Evolutionary conservation across 2,329 filamentous ascomycete genomes (phyloP).

Genomic region (Microsporum canis): DNA sequence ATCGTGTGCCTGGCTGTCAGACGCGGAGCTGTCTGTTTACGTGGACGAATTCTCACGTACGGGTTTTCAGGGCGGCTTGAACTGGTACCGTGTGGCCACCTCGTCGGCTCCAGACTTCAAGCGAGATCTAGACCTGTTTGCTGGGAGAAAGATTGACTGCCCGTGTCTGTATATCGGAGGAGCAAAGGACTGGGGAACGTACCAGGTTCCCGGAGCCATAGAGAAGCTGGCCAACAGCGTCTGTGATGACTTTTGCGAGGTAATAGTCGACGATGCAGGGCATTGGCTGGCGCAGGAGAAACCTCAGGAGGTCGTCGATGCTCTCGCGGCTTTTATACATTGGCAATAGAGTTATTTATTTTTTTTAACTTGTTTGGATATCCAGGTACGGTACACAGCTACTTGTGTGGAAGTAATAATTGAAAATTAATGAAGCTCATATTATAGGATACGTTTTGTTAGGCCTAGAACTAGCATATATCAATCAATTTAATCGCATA

Average conservation of each 20-base stretch:
- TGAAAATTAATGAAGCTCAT: too few relatives aligned
- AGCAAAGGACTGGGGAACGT: slow-evolving; percentile 55
- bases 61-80: slow-evolving; percentile 54
- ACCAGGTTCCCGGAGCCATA: slow-evolving; percentile 53
- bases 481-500: too few relatives aligned
- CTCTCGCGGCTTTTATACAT: slow-evolving; percentile 35
- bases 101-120: slow-evolving; percentile 34
- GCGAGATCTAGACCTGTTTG: slow-evolving; percentile 47
- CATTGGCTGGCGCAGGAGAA: slow-evolving; percentile 62
- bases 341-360: slow-evolving; percentile 3
- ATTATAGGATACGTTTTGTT: too few relatives aligned
- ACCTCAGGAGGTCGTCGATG: slow-evolving; percentile 42
- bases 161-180: slow-evolving; percentile 53
- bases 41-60: slow-evolving; percentile 49
- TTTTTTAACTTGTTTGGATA: neutral
- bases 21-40: slow-evolving; percentile 50
- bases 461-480: too few relatives aligned
- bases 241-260: slow-evolving; percentile 45
- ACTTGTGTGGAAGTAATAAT: too few relatives aligned
- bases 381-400: neutral
- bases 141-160: slow-evolving; percentile 50
- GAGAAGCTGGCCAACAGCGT: slow-evolving; percentile 42
- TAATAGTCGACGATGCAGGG: slow-evolving; percentile 48
- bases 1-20: slow-evolving; percentile 43
- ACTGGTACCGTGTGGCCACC: slow-evolving; percentile 55